Percentiles rank a stretch among this genome's conserved stretches.
Conservation (phyloP, 2,329 filamentous ascomycete species). For the Cercospora zeae-maydis region DNA sequence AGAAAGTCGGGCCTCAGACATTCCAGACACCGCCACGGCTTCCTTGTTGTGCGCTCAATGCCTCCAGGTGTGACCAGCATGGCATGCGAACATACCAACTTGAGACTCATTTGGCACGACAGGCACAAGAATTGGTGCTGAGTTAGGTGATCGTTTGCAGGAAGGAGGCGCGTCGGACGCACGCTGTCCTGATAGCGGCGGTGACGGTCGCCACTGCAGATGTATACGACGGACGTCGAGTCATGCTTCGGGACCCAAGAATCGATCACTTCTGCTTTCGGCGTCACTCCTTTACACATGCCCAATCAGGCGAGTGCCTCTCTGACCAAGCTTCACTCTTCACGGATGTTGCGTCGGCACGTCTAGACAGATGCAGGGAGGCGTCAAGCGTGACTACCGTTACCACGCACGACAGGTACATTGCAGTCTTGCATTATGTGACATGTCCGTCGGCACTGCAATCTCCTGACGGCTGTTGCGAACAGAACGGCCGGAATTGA, state of each 20-base stretch:
- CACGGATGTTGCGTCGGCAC: background rate
- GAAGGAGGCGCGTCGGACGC: background rate
- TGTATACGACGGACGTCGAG: background rate
- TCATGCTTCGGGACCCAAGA: background rate
- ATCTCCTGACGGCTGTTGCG: background rate
- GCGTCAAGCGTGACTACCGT: background rate
- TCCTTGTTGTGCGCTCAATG: background rate
- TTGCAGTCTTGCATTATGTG: background rate
- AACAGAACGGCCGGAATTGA: background rate
- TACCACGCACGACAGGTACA: background rate
- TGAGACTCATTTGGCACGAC: background rate
- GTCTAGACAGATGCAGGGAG: background rate
- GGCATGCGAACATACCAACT: background rate
- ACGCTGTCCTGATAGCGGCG: background rate
- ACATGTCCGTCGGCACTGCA: background rate
- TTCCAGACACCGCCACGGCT: background rate
- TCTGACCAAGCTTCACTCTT: background rate
- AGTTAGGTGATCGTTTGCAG: background rate
- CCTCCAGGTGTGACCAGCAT: background rate
- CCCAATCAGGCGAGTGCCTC: background rate
- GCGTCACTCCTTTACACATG: background rate
- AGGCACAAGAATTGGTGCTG: background rate
- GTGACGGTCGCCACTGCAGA: background rate
- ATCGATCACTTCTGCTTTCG: slow-evolving; percentile 4
- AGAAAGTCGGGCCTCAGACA: background rate